Evolutionary conservation across 164 flowering plant genomes (phyloP), one percentile per base, ranked within the genome.

Genomic region (Amborella trichopoda): DNA sequence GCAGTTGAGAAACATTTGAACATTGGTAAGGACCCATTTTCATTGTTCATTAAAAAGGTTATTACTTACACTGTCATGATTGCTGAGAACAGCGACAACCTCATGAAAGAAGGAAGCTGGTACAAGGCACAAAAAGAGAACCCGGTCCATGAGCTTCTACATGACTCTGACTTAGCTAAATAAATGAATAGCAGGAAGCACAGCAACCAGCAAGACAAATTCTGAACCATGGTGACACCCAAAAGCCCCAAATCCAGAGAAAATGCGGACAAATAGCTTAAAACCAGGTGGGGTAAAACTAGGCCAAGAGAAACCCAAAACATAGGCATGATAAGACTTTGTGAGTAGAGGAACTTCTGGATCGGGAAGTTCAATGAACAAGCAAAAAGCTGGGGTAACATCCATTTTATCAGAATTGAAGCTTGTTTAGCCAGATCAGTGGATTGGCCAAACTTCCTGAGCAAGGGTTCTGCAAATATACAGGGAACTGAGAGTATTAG

Each of bases 251-350:
- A 38, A 16, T 38, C 20, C 18, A 38, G 41, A 19, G 8, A 16
- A 38, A 38, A 38, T 16, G 41, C 41, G 21, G 41, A 19, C 11
- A 38, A 19, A 19, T 22, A 38, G 20, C 41, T 38, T 16, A 38
- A 38, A 38, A 38, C 14, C 41, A 38, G 2, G 8, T 38, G 41
- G 8, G 41, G 41, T 22, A 38, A 38, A 22, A 38, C 41, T 11
- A 38, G 41, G 41, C 41, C 6, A 38, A 38, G 14, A 6, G 41
- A 38, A 22, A 38, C 20, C 11, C 41, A 38, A 38, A 38, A 22
- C 41, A 38, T 16, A 38, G 41, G 41, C 14, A 38, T 38, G 41
- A 38, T 38, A 19, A 38, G 20, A 16, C 41, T 38, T 22, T 38
- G 41, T 22, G 41, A 18, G 19, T 37, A 37, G n/a, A 37, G 40